Base-by-base conservation (phyloP, 345 rosid species). In the Gossypium bickii region DNA sequence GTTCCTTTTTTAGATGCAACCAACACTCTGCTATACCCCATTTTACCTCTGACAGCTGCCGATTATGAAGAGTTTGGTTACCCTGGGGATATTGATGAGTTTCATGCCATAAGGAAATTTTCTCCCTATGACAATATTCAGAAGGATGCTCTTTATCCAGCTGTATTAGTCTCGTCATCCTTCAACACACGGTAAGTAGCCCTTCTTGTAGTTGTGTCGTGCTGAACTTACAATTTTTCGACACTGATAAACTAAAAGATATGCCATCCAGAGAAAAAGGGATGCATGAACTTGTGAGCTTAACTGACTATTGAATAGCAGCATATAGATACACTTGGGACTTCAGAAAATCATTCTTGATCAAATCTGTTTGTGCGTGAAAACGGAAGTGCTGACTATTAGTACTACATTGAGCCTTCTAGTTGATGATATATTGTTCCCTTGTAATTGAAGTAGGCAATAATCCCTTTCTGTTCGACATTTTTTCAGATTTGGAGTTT, bases 1-100 rank as follows among this genome's bases (percentile, higher is more conserved):
- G 97, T 91, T 72, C 98, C 99, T 17, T 91, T 95, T 85, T 81
- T 95, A 43, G 97, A 94, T 86, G 86, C 93, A 56, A 95, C 97
- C 58, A 90, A 86, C 83, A 95, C 97, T 44, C 92, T 93, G 73
- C 89, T 91, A 56, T 4, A 84, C 84, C 98, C 99, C 22, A 80
- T 91, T 83, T 82, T 94, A 73, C 97, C 97, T 10, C 89, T 95
- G 47, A 83, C 83, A 12, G 87, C 93, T 58, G 86, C 77, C 64
- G 99, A 95, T 75, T 95, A 85, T 27, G 99, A 90, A 81, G 99
- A 95, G 81, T 95, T 93, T 78, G 98, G 99, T 45, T 88, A 83
- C 83, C 97, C 98, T 61, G 92, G 90, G 66, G 91, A 91, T 59
- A 76, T 85, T 49, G 86, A 88, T 71, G 98, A 95, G 65, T 91